Conservation (phyloP, 495 filamentous ascomycete species). For the Penicillium fimorum region DNA sequence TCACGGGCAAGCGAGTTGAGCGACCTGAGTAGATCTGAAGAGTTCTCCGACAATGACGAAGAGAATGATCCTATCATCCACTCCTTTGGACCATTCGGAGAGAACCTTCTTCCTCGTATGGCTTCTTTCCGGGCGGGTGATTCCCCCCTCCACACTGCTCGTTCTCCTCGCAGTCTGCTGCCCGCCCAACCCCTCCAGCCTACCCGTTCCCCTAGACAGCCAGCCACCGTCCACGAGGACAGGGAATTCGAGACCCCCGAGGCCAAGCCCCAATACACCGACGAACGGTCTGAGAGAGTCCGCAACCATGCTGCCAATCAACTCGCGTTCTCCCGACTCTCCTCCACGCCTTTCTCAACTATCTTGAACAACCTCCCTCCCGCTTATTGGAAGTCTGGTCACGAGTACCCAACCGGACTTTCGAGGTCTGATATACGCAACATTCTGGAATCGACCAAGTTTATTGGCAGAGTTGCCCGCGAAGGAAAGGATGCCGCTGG, state of each 20-base stretch:
- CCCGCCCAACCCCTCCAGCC: conserved; percentile 38
- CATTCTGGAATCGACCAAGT: conserved; percentile 69
- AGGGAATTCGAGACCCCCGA: conserved; percentile 28
- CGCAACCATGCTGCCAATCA: conserved; percentile 90
- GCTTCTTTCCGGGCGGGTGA: conserved; percentile 64
- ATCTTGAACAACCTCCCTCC: conserved; percentile 82
- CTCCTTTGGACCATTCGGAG: conserved; percentile 85
- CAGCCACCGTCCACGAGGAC: conserved; percentile 22
- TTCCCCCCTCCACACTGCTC: conserved; percentile 51
- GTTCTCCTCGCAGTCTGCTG: conserved; percentile 30
- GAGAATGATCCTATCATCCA: conserved; percentile 90
- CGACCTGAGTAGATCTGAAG: conserved; percentile 55
- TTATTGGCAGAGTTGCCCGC: conserved; percentile 82
- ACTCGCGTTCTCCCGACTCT: conserved; percentile 90
- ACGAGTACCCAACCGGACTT: conserved; percentile 43
- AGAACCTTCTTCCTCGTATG: conserved; percentile 75
- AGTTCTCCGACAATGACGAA: conserved; percentile 78
- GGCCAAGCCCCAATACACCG: conserved; percentile 35
- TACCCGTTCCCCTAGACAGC: conserved; percentile 39
- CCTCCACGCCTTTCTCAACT: conserved; percentile 86
- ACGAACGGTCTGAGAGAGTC: conserved; percentile 37
- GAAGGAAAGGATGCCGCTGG: conserved; percentile 96
- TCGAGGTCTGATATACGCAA: conserved; percentile 61
- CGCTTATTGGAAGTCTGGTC: conserved; percentile 52
- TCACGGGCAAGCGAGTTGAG: conserved; percentile 59